Percentiles rank a stretch among this genome's conserved stretches.
These are phyloP conservation scores for Globisporangium takayamanum DNA, from an alignment of 352 stramenopile species.

Conservation along the genomic window DNA sequence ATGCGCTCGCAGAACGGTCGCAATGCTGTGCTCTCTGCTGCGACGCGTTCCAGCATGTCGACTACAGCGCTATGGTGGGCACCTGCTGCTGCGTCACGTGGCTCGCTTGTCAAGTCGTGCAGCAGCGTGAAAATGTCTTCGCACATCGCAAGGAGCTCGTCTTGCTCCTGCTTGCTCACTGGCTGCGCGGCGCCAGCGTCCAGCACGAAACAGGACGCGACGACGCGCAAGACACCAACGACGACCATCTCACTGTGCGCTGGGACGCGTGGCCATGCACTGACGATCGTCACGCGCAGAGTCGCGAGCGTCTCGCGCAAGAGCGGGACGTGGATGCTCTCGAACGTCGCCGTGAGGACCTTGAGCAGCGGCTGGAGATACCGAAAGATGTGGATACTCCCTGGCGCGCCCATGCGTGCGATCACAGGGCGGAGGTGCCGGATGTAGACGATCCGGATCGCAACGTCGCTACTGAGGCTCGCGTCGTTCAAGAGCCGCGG, in stretches of 20 bases:
- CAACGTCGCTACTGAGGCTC: conserved; percentile 54
- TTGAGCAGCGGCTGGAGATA: conserved; percentile 80
- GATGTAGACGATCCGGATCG: conserved; percentile 51
- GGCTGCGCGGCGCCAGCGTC: conserved; percentile 26
- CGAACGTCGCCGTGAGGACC: conserved; percentile 58
- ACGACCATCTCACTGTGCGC: conserved; percentile 61
- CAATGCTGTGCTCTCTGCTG: conserved; percentile 1
- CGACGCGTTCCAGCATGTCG: conserved; percentile 9
- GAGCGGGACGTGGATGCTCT: conserved; percentile 47
- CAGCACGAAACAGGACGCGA: conserved; percentile 62
- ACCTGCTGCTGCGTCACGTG: not conserved
- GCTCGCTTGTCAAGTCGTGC: conserved; percentile 17
- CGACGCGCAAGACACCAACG: conserved; percentile 58
- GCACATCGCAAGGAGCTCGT: conserved; percentile 25
- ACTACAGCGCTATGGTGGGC: not conserved
- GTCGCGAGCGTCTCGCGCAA: conserved; percentile 53
- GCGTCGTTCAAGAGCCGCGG: conserved; percentile 57
- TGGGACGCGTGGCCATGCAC: conserved; percentile 65
- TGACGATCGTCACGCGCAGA: conserved; percentile 39
- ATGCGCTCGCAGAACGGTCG: conserved; percentile 8
- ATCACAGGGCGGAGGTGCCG: conserved; percentile 42
- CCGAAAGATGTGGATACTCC: conserved; percentile 62
- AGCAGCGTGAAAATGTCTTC: conserved; percentile 32
- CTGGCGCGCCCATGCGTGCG: conserved; percentile 41
- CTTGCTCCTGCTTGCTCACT: conserved; percentile 20